phyloP scores from a whole-genome alignment of 1,284 basidiomycete genomes.

The Melampsora americana region DNA sequence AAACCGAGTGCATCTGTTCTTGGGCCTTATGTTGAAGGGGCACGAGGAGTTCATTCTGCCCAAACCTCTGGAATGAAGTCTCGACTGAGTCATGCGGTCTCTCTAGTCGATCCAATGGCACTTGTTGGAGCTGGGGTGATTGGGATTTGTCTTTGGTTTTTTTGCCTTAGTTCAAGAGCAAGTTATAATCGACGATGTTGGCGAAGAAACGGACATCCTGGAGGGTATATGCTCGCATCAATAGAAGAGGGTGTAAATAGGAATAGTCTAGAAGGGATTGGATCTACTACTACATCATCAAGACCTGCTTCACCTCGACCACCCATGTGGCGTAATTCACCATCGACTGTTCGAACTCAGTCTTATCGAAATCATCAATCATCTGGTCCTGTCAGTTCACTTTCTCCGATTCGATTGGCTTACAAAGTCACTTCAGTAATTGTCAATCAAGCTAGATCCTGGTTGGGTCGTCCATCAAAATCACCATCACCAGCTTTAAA shows the following conservation, averaged over 20 bases:
- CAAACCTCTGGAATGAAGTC: constrained; percentile 6
- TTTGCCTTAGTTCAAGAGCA: constrained; percentile 15
- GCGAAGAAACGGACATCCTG: not conserved
- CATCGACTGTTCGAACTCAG: constrained; percentile 2
- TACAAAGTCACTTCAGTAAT: constrained; percentile 13
- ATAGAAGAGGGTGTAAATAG: constrained; percentile 31
- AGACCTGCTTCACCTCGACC: constrained; percentile 8
- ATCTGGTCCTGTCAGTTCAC: constrained; percentile 14
- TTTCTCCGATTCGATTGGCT: not conserved
- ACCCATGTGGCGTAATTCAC: constrained; percentile 4
- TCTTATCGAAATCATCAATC: not conserved
- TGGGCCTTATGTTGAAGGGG: not conserved
- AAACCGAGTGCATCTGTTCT: not conserved
- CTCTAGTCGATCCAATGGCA: constrained; percentile 24
- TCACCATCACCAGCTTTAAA: constrained; percentile 6
- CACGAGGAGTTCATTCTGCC: constrained; percentile 26
- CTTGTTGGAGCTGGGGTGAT: constrained; percentile 6
- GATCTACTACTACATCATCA: not conserved
- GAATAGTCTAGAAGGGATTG: not conserved
- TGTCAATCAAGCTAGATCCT: not conserved
- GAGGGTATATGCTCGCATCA: constrained; percentile 30
- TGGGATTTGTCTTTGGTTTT: constrained; percentile 23
- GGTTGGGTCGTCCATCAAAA: not conserved
- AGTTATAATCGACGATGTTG: constrained; percentile 12
- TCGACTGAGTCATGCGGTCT: constrained; percentile 13